Conservation (phyloP, 2,329 filamentous ascomycete species). For the Macrophomina pseudophaseolina region DNA sequence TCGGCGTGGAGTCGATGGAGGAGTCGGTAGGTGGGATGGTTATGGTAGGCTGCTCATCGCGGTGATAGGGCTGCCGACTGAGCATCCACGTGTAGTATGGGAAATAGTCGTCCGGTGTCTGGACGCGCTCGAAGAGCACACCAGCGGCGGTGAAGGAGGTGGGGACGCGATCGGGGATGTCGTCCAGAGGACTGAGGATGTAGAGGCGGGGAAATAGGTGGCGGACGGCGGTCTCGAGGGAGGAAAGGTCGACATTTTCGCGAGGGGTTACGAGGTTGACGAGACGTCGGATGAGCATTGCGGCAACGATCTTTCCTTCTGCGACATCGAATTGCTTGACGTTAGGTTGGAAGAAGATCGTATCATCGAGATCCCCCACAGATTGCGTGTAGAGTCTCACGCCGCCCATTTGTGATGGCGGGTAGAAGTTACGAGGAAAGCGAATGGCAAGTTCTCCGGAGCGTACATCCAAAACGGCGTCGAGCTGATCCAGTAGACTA, state of each 20-base stretch:
- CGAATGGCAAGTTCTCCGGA: slow-evolving; percentile 42
- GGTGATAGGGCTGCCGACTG: slow-evolving; percentile 23
- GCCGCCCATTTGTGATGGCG: background rate
- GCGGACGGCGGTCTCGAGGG: slow-evolving; percentile 48
- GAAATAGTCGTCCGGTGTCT: background rate
- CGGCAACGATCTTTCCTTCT: slow-evolving; percentile 36
- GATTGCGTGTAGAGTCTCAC: background rate
- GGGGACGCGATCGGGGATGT: slow-evolving; percentile 26
- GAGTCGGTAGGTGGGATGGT: slow-evolving; percentile 4
- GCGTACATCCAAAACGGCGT: slow-evolving; percentile 46
- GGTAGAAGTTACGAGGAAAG: slow-evolving; percentile 37
- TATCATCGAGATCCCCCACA: slow-evolving; percentile 21
- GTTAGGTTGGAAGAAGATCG: slow-evolving; percentile 31
- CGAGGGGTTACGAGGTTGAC: slow-evolving; percentile 56
- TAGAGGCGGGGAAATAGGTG: slow-evolving; percentile 48
- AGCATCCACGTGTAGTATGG: slow-evolving; percentile 29
- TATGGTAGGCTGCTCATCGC: slow-evolving; percentile 10
- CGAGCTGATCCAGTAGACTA: slow-evolving; percentile 57
- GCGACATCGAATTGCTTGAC: background rate
- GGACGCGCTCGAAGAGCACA: slow-evolving; percentile 32
- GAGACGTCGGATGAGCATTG: slow-evolving; percentile 54
- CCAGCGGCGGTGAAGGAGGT: slow-evolving; percentile 33
- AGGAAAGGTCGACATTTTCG: slow-evolving; percentile 49
- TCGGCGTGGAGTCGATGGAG: background rate
- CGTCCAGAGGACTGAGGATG: slow-evolving; percentile 9